Evolutionary conservation across 2,329 filamentous ascomycete species (phyloP).

Genomic region (Aspergillus sp.): DNA sequence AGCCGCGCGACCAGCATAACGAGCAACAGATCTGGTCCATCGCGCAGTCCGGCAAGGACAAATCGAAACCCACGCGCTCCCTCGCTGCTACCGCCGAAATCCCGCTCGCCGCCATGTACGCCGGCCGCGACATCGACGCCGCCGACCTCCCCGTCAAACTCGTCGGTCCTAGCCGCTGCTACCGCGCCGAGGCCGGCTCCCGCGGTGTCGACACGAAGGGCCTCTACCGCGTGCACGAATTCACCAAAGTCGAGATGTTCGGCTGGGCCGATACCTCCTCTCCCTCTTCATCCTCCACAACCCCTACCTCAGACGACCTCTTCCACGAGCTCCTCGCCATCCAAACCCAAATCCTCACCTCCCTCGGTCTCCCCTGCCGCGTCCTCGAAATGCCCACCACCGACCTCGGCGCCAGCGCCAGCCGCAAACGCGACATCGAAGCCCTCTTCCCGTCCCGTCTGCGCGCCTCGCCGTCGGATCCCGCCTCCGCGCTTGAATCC

Average conservation of each 20-base stretch:
- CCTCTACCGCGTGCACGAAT: conserved; percentile 95
- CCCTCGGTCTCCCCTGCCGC: conserved; percentile 78
- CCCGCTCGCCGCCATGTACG: conserved; percentile 86
- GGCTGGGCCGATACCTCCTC: conserved; percentile 71
- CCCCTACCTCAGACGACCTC: conserved; percentile 44
- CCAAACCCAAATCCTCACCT: conserved; percentile 77
- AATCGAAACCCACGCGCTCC: conserved; percentile 66
- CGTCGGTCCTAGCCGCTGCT: conserved; percentile 87
- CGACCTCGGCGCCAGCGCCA: conserved; percentile 86
- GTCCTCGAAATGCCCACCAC: conserved; percentile 87
- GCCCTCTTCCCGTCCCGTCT: conserved; percentile 83
- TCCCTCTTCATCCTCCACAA: conserved; percentile 1
- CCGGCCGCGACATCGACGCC: conserved; percentile 66
- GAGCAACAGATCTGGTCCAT: conserved; percentile 91
- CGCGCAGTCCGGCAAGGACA: conserved; percentile 64
- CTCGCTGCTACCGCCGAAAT: conserved; percentile 93
- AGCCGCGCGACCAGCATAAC: conserved; percentile 83
- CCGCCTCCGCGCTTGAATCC: conserved; percentile 44
- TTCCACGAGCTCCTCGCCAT: conserved; percentile 86
- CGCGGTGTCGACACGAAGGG: conserved; percentile 90
- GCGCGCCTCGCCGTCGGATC: conserved; percentile 18
- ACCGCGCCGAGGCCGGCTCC: conserved; percentile 90
- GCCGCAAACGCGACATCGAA: conserved; percentile 88
- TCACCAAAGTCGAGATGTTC: conserved; percentile 98
- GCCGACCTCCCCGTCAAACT: conserved; percentile 71